Base-by-base conservation (phyloP, 192 early-diverging fungal species). In the Obelidium mucronatum region DNA sequence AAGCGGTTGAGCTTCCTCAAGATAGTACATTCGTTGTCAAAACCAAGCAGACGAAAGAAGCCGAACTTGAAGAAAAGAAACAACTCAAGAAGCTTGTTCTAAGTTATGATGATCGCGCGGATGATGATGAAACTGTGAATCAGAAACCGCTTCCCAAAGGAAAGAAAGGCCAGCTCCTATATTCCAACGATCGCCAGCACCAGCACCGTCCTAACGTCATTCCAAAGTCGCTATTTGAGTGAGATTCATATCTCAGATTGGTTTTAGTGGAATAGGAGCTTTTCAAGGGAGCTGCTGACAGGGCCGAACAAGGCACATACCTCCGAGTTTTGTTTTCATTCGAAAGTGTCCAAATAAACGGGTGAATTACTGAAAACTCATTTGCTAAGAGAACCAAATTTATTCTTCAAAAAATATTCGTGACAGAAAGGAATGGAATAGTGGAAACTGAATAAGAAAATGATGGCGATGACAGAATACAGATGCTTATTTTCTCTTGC, bases 41-140 rank as follows among this genome's bases (percentile, higher is more conserved):
- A 66, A 92, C 96, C 6, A 83, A 91, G 19, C 88, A 86, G 40
- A 95, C 96, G 75, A 93, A 95, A 77, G 93, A 96, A 81, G 91
- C 92, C 22, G 93, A 94, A 31, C 87, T 93, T 58, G 92, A 93
- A 64, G 97, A 98, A 79, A 92, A 94, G 68, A 89, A 89, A 65
- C 92, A 94, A 51, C 84, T 99, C 78, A 99, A 99, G 81, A 84
- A 91, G 73, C 80, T 98, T 35, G 98, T 99, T 11, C 85, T 99
- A 31, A 92, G 89, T 76, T 98, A 97, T 60, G 95, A 98, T 75
- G 90, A 93, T 61, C 80, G 92, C 34, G 94, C 94, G 33, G 58
- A 81, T 17, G 77, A 82, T n/a, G 75, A 44, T 1, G 70, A 56
- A 8, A 24, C 8, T 31, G 55, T 1, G 70, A 56, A 8, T 6